phyloP scores from a whole-genome alignment of 1,139 yeast species.

The Saccharomyces hybrid region DNA sequence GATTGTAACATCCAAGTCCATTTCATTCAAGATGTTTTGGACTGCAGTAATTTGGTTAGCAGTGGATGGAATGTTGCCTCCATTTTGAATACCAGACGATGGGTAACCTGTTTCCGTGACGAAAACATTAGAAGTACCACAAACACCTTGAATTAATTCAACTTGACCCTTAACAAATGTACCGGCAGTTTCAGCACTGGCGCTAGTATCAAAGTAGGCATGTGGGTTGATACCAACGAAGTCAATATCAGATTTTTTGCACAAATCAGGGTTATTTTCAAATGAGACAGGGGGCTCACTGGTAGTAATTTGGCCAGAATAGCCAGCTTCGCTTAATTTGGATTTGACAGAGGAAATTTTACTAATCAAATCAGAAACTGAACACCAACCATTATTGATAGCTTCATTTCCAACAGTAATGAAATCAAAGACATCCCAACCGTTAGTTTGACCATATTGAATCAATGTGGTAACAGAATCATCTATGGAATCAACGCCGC shows the following conservation, averaged over 20 bases:
- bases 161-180: slow-evolving; percentile 60
- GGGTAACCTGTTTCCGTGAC: slow-evolving; percentile 92
- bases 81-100: slow-evolving; percentile 60
- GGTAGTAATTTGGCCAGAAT: slow-evolving; percentile 68
- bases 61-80: slow-evolving; percentile 60
- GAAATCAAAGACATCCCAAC: slow-evolving; percentile 65
- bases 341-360: slow-evolving; percentile 60
- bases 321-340: slow-evolving; percentile 59
- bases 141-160: slow-evolving; percentile 42
- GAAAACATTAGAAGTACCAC: slow-evolving; percentile 44
- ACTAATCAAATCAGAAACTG: slow-evolving; percentile 49
- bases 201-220: slow-evolving; percentile 64
- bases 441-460: slow-evolving; percentile 40
- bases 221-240: slow-evolving; percentile 83
- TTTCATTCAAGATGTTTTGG: slow-evolving; percentile 46
- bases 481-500: slow-evolving; percentile 66
- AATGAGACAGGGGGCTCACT: slow-evolving; percentile 84
- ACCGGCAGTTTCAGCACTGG: slow-evolving; percentile 65
- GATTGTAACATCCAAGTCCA: slow-evolving; percentile 55
- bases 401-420: slow-evolving; percentile 89
- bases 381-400: slow-evolving; percentile 50
- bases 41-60: slow-evolving; percentile 70
- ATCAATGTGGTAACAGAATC: slow-evolving; percentile 48
- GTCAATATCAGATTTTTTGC: slow-evolving; percentile 61
- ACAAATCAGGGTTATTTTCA: slow-evolving; percentile 55